A percentile compares a stretch with the other conserved stretches of the same genome.
Conservation (phyloP, 2,329 filamentous ascomycete genomes). For the Aspergillus thermomutatus region DNA sequence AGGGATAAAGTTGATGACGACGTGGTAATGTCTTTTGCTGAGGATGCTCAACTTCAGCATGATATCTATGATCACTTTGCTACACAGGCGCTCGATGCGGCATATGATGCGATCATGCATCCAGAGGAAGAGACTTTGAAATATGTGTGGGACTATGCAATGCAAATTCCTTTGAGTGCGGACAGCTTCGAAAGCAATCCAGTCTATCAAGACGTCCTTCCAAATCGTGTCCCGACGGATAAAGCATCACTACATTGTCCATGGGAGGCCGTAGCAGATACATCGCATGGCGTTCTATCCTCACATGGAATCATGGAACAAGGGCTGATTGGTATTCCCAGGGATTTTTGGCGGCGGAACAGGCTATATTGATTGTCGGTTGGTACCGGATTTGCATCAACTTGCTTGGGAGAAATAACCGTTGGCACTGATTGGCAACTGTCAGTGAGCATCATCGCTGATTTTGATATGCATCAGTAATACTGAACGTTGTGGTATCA, state of each 20-base stretch:
- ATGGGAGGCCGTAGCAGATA: background rate
- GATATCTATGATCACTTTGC: background rate
- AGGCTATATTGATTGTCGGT: constrained; percentile 21
- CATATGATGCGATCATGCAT: constrained; percentile 11
- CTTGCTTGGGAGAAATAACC: background rate
- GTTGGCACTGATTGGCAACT: background rate
- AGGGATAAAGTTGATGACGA: background rate
- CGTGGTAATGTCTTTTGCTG: background rate
- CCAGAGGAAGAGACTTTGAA: background rate
- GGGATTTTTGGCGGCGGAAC: constrained; percentile 21
- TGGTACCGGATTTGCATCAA: background rate
- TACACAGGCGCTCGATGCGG: constrained; percentile 8
- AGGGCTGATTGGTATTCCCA: background rate
- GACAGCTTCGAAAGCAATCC: background rate
- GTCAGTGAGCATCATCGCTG: background rate
- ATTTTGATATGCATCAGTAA: background rate
- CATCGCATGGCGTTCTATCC: background rate
- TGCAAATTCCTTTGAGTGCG: background rate
- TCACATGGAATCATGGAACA: background rate
- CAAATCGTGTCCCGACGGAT: background rate
- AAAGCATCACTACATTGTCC: background rate
- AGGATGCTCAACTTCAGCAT: background rate
- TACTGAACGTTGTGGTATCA: background rate
- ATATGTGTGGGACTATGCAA: background rate
- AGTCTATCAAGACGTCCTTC: background rate